Base-by-base conservation (phyloP, 2,329 filamentous ascomycete species). In the Escovopsis sp. region DNA sequence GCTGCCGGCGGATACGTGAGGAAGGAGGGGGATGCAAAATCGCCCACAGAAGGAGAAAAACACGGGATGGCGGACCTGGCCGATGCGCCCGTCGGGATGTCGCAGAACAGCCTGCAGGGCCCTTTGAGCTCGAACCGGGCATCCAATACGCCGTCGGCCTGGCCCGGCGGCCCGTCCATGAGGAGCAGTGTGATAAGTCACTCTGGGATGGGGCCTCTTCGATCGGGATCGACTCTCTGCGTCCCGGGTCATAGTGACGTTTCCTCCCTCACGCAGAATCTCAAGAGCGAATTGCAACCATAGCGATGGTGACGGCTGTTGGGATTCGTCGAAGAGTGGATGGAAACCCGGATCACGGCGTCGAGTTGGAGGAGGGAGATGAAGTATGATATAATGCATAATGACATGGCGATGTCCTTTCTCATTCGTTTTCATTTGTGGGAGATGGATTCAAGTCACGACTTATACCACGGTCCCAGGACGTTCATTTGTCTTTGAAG, bases 121-220 rank as follows among this genome's bases (percentile, higher is more conserved):
- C 37, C 35, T 7, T 45, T 38, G 8, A 43, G 50, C 2, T 49
- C 52, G 12, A 53, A 52, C 35, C 55, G 57, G 34, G 32, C 50
- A 11, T 61, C 59, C 8, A 61, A 50, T 29, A 62, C 62, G 61
- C 59, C 61, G 1, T 47, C 55, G 7, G 61, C 61, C 14, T 63
- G 61, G 61, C 57, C 59, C 14, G 52, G 57, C 30, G 60, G 60
- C 16, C 50, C 51, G 13, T 50, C 53, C 2, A 40, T 58, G 29
- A 50, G 57, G 38, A 46, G 40, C 35, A 57, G 53, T 39, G 31
- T 40, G 14, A 20, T 47, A 16, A 42, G 40, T 35, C 40, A 42
- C 20, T 31, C 41, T 10, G 41, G 32, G 9, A 35, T 16, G 12
- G 33, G 29, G 14, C 34, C 24, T 14, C 40, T 20, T 13, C 15